phyloP scores from a whole-genome alignment of 148 eudicot species.

The Arbutus unedo region DNA sequence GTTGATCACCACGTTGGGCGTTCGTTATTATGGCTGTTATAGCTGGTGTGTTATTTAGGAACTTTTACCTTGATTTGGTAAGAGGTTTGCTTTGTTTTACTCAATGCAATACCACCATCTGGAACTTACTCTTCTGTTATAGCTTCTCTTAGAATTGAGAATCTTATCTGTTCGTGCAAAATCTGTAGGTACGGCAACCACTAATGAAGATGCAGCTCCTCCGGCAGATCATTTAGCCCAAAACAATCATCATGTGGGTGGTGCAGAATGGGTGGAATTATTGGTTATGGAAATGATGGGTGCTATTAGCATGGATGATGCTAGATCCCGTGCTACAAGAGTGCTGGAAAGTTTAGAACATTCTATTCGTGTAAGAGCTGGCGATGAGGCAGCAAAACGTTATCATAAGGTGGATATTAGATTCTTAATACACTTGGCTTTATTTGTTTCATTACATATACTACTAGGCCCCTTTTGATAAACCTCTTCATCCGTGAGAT shows the following conservation, averaged over 20 bases:
- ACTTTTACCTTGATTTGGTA: background rate
- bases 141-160: background rate
- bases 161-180: background rate
- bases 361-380: constrained; percentile 41
- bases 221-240: constrained; percentile 27
- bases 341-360: constrained; percentile 64
- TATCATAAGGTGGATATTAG: constrained; percentile 44
- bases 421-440: background rate
- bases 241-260: constrained; percentile 46
- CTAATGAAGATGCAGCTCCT: constrained; percentile 32
- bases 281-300: constrained; percentile 63
- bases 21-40: background rate
- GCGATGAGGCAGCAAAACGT: constrained; percentile 41
- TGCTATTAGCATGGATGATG: constrained; percentile 72
- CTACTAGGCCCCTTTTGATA: too few relatives aligned
- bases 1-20: background rate
- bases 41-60: background rate
- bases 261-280: constrained; percentile 77
- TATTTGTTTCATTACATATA: too few relatives aligned
- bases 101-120: background rate
- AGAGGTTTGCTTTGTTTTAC: background rate
- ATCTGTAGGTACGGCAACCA: constrained; percentile 31
- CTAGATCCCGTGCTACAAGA: constrained; percentile 60
- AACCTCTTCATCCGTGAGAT: too few relatives aligned
- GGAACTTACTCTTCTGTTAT: background rate